Percentiles rank a stretch among this genome's conserved stretches.
These are phyloP conservation scores for Pascua guehoae DNA, from an alignment of 1,284 basidiomycete genomes.

Conservation along the genomic window DNA sequence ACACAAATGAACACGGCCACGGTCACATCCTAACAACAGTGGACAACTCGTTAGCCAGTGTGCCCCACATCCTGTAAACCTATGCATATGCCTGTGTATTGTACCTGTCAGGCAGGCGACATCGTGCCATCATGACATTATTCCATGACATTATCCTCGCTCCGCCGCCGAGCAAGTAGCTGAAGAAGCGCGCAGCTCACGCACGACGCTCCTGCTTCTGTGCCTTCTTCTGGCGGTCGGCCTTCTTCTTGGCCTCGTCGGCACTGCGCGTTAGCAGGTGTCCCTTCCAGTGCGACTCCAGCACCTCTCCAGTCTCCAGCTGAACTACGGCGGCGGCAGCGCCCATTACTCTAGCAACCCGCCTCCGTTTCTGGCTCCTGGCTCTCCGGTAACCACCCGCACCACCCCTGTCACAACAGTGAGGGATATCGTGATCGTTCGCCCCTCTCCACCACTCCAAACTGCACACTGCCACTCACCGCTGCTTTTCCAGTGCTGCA, in stretches of 20 bases:
- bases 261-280: slow-evolving; percentile 22
- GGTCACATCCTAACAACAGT: neutral
- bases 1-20: neutral
- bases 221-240: slow-evolving; percentile 49
- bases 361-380: neutral
- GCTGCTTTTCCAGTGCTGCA: slow-evolving; percentile 47
- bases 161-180: neutral
- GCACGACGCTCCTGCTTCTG: slow-evolving; percentile 45
- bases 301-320: no score
- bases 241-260: slow-evolving; percentile 46
- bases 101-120: slow-evolving; percentile 6
- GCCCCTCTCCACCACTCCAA: neutral
- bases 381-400: no score
- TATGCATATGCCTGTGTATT: slow-evolving; percentile 3
- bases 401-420: no score
- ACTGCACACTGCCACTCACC: slow-evolving; percentile 22
- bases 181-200: neutral
- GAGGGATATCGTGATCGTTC: no score
- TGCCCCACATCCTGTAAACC: no score
- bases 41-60: neutral
- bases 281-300: no score
- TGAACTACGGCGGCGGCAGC: no score
- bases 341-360: neutral
- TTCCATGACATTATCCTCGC: neutral
- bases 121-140: neutral